Percentiles rank a stretch among this genome's conserved stretches.
These are phyloP conservation scores for Trichoderma gamsii DNA, from an alignment of 495 filamentous ascomycete genomes.

Conservation along the genomic window DNA sequence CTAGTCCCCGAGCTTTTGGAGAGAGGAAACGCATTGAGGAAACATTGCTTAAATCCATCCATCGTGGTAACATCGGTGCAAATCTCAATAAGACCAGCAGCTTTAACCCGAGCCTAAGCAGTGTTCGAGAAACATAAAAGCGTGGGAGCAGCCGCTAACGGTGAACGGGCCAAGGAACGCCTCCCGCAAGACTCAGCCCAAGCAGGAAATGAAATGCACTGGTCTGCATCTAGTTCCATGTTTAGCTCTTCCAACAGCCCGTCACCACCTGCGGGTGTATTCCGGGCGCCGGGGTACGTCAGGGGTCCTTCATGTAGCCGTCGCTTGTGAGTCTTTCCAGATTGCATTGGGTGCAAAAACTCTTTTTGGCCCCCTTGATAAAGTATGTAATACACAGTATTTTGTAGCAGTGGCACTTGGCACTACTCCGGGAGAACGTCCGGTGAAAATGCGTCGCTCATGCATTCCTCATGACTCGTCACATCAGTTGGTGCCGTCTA, in stretches of 20 bases:
- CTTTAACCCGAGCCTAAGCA: background rate
- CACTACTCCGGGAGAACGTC: background rate
- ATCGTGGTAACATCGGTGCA: background rate
- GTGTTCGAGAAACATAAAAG: background rate
- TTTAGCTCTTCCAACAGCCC: conserved; percentile 6
- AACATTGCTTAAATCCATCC: background rate
- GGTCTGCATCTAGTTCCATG: background rate
- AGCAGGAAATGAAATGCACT: conserved; percentile 2
- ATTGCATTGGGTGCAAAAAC: background rate
- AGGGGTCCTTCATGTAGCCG: conserved; percentile 8
- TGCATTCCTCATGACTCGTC: background rate
- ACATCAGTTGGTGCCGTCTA: background rate
- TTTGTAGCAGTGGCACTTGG: background rate
- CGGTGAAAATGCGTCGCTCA: background rate
- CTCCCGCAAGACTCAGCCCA: conserved; percentile 10
- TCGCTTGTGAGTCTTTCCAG: conserved; percentile 1
- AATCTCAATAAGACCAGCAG: background rate
- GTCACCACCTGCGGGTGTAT: background rate
- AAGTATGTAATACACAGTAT: background rate
- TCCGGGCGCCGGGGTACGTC: background rate
- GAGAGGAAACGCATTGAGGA: background rate
- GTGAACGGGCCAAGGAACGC: background rate
- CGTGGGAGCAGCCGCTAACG: background rate
- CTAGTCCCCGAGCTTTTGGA: background rate
- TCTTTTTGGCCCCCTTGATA: background rate